Evolutionary conservation across 352 stramenopile genomes (phyloP), one percentile per base, ranked within the genome.

Genomic region (Phytophthora pluvialis): DNA sequence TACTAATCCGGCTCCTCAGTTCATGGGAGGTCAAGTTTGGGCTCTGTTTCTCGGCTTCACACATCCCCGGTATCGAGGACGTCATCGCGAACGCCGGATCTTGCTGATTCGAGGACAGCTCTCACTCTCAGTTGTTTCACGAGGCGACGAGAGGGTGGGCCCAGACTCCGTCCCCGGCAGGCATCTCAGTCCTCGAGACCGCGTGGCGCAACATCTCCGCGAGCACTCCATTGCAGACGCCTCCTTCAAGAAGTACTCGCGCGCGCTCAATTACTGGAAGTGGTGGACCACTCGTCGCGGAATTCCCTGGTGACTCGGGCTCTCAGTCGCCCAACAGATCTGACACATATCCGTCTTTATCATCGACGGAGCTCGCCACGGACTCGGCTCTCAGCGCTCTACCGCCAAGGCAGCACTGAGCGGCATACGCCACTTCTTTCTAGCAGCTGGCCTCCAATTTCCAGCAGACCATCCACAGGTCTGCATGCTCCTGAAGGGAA

Each of bases 11-110:
- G 2, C 21, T 59, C 3, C 11, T 61, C 8, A 3, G 31, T 1
- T n/a, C 29, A 0, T 67, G 63, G 63, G 40, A 67, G 10, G 1
- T 35, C 6, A 4, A 38, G 40, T 18, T 11, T 2, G 15, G 13
- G 3, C 11, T 59, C 2, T 16, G 54, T 0, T 60, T 67, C 21
- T 67, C 60, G 5, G 46, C 60, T 1, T 45, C 49, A 1, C 45
- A 63, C n/a, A 28, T 68, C 5, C 12, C 28, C 1, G 51, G 51
- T 1, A 9, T 15, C 1, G 44, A 68, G 7, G 58, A 63, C 18
- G 28, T 15, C 0, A 21, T 51, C 21, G 49, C 32, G 4, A 48
- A 60, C 16, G 40, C 42, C 0, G 42, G 48, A 11, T 67, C 49
- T 12, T 40, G 59, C 0, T 2, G 21, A 21, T 21, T 21, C 21